Conservation (phyloP, 2,329 filamentous ascomycete species). For the Xylariaceae sp. region DNA sequence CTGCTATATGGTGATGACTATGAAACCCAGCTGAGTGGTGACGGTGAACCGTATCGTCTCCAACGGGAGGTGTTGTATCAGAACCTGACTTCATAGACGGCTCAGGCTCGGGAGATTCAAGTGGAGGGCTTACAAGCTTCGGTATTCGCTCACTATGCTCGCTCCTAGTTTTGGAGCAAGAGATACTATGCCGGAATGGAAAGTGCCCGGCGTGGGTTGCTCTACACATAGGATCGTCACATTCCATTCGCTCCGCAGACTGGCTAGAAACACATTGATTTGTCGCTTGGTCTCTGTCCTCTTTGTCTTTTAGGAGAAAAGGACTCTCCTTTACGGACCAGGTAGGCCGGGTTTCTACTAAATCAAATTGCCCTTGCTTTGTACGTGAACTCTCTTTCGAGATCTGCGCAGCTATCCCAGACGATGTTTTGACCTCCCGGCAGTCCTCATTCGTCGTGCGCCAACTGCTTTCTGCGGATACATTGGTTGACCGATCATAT, state of each 20-base stretch:
- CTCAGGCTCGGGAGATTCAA: not conserved
- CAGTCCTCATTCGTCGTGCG: not conserved
- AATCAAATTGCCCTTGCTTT: not conserved
- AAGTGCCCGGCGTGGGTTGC: slow-evolving; percentile 39
- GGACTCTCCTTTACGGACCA: slow-evolving; percentile 31
- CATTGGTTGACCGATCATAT: not conserved
- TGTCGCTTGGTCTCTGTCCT: slow-evolving; percentile 7
- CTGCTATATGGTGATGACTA: slow-evolving; percentile 43
- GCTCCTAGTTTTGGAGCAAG: slow-evolving; percentile 36
- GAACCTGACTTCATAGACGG: slow-evolving; percentile 4
- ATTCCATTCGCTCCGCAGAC: slow-evolving; percentile 29
- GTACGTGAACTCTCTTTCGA: not conserved
- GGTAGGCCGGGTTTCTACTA: slow-evolving; percentile 1
- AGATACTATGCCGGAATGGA: slow-evolving; percentile 43
- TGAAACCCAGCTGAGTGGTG: slow-evolving; percentile 44
- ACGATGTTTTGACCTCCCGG: not conserved
- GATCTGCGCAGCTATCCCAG: not conserved
- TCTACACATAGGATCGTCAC: slow-evolving; percentile 39
- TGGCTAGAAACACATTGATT: not conserved
- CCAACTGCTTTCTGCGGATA: slow-evolving; percentile 4
- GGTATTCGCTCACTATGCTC: slow-evolving; percentile 23
- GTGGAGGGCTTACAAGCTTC: not conserved
- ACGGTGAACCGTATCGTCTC: slow-evolving; percentile 24
- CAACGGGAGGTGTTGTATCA: slow-evolving; percentile 3
- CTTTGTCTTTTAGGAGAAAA: slow-evolving; percentile 34